phyloP scores from a whole-genome alignment of 352 stramenopile genomes.

The Aphanomyces invadans region DNA sequence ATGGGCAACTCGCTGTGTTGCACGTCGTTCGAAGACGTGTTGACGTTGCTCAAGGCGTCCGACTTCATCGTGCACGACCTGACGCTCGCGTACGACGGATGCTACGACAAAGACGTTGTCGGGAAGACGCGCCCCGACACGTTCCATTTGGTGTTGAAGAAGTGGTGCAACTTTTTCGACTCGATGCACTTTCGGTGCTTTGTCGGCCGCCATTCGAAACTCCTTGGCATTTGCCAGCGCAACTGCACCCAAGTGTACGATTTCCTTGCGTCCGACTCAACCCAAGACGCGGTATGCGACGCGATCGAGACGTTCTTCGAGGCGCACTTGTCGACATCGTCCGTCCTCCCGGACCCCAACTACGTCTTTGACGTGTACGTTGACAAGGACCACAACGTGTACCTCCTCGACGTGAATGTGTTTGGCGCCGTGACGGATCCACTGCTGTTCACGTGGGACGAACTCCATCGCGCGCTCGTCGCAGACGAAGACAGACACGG shows the following conservation, averaged over 20 bases:
- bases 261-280: slow-evolving; percentile 66
- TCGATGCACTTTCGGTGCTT: slow-evolving; percentile 95
- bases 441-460: slow-evolving; percentile 90
- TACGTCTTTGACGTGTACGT: slow-evolving; percentile 93
- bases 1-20: slow-evolving; percentile 63
- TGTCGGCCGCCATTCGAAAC: slow-evolving; percentile 59
- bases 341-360: slow-evolving; percentile 59
- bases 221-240: slow-evolving; percentile 87
- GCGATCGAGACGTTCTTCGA: slow-evolving; percentile 61
- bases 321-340: slow-evolving; percentile 34
- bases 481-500: background rate
- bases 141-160: slow-evolving; percentile 87
- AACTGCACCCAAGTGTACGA: slow-evolving; percentile 88
- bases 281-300: slow-evolving; percentile 55
- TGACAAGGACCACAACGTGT: slow-evolving; percentile 87
- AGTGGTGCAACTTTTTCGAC: slow-evolving; percentile 92
- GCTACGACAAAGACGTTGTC: slow-evolving; percentile 27
- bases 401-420: slow-evolving; percentile 93
- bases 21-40: slow-evolving; percentile 72
- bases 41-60: slow-evolving; percentile 71
- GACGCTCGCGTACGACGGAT: slow-evolving; percentile 70
- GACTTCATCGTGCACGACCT: slow-evolving; percentile 90
- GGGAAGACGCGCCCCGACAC: slow-evolving; percentile 16
- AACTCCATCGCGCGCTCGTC: slow-evolving; percentile 42
- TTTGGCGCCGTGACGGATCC: slow-evolving; percentile 88